Evolutionary conservation across 352 stramenopile genomes (phyloP).

Genomic region (Pseudoperonospora humuli): DNA sequence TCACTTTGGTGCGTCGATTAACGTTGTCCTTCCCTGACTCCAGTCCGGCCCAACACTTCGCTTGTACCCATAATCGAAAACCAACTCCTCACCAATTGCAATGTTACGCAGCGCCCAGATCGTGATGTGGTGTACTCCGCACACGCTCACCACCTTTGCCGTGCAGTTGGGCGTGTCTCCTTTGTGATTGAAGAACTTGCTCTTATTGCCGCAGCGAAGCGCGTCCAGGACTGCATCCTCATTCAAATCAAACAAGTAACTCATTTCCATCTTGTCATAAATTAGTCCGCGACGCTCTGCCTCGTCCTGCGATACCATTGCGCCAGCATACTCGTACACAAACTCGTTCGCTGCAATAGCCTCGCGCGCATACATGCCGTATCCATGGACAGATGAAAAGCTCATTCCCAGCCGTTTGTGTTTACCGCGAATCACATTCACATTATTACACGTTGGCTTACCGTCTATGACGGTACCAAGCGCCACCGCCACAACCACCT

Average conservation of each 20-base stretch:
- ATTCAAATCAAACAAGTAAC: slow-evolving; percentile 90
- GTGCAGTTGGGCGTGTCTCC: slow-evolving; percentile 58
- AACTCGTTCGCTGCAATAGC: slow-evolving; percentile 36
- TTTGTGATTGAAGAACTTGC: slow-evolving; percentile 83
- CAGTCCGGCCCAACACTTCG: slow-evolving; percentile 46
- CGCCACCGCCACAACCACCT: slow-evolving; percentile 26
- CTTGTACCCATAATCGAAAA: slow-evolving; percentile 63
- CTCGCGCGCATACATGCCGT: slow-evolving; percentile 41
- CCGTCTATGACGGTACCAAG: no score
- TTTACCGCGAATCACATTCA: slow-evolving; percentile 15
- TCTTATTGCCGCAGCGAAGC: slow-evolving; percentile 87
- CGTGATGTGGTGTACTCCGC: slow-evolving; percentile 84
- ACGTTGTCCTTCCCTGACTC: slow-evolving; percentile 41
- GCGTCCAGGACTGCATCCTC: slow-evolving; percentile 85
- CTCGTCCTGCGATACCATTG: slow-evolving; percentile 53
- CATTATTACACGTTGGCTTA: slow-evolving; percentile 9
- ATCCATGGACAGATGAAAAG: slow-evolving; percentile 48
- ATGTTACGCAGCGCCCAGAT: slow-evolving; percentile 85
- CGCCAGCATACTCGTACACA: slow-evolving; percentile 55
- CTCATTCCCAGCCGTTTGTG: slow-evolving; percentile 35
- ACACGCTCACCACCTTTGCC: slow-evolving; percentile 65
- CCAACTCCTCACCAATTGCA: slow-evolving; percentile 47
- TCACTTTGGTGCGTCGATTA: no score
- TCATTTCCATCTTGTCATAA: slow-evolving; percentile 74
- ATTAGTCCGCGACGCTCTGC: slow-evolving; percentile 57